Evolutionary conservation across 331 rosid genomes (phyloP).

Genomic region (Telfairia occidentalis): DNA sequence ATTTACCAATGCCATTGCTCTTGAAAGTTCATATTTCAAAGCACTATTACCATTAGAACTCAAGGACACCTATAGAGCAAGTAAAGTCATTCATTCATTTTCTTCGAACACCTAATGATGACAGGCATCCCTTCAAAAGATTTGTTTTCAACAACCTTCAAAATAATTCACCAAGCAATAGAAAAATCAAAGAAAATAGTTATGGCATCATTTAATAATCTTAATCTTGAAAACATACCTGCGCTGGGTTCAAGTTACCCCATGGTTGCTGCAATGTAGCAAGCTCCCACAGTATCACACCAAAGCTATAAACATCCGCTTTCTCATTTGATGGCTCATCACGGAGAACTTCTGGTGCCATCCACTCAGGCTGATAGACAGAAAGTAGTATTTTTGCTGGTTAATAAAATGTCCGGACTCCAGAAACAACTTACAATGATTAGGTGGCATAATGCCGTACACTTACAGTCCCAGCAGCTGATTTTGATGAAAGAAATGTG

Average conservation of each 20-base stretch:
- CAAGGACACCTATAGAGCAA: neutral
- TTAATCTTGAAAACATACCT: constrained; percentile 31
- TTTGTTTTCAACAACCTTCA: neutral
- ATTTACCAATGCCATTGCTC: neutral
- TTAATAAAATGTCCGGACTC: neutral
- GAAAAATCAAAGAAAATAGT: neutral
- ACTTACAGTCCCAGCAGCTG: constrained; percentile 98
- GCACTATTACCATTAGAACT: neutral
- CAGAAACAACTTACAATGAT: constrained; percentile 8
- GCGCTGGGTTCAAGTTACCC: constrained; percentile 82
- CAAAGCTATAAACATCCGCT: constrained; percentile 88
- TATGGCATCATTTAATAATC: neutral
- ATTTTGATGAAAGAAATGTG: constrained; percentile 90
- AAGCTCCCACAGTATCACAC: constrained; percentile 87
- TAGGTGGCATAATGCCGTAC: constrained; percentile 4
- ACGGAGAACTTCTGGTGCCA: constrained; percentile 99
- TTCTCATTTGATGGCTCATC: constrained; percentile 95
- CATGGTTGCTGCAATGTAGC: constrained; percentile 85
- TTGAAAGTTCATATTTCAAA: neutral
- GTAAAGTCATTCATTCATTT: neutral
- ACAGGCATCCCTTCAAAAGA: neutral
- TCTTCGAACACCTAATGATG: neutral
- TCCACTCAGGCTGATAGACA: constrained; percentile 79
- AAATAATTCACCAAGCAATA: neutral
- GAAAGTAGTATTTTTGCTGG: constrained; percentile 16